Evolutionary conservation across 2,329 filamentous ascomycete species (phyloP), one percentile per base, ranked within the genome.

Genomic region (Paecilomyces formosus): DNA sequence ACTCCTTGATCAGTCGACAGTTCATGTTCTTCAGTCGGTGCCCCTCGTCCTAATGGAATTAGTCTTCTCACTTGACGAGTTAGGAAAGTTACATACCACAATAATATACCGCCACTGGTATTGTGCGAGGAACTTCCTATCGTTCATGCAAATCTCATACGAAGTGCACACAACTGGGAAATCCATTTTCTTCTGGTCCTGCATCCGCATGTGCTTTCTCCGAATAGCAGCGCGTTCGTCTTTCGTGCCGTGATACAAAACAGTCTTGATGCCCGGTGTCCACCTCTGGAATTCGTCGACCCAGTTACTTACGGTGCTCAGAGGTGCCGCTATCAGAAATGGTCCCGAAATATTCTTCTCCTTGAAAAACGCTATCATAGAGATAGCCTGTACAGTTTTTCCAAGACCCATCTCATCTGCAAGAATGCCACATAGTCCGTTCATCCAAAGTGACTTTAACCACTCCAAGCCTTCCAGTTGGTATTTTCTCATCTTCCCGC

Each of bases 41-140:
- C 0, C 94, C 94, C 75, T 99, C 94, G 65, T 99, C 93, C 86
- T 89, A 59, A 53, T 30, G 51, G 18, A 58, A 30, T 69, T 30
- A 67, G 69, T 70, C 33, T 72, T 57, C 15, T 45, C 5, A 52
- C 11, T 9, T 15, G 15, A 57, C 31, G 21, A n/a, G 12, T 1
- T 22, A 12, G 13, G n/a, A 13, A 1, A 13, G 6, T 13, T 33
- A 70, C 68, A 62, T 75, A 88, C 88, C 61, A 99, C 96, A 64
- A 99, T 94, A 68, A 99, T 97, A 66, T 96, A 97, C 57, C 95
- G 91, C 94, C 94, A 99, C 35, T 92, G 88, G 58, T 96, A 93
- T 58, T 88, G 88, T 0, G 86, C 86, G 4, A 99, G 77, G 35
- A 87, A 87, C 56, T 91, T 88, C 39, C 90, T 86, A 70, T 99